Base-by-base conservation (phyloP, 2,329 filamentous ascomycete species). In the Colletotrichum gigasporum region DNA sequence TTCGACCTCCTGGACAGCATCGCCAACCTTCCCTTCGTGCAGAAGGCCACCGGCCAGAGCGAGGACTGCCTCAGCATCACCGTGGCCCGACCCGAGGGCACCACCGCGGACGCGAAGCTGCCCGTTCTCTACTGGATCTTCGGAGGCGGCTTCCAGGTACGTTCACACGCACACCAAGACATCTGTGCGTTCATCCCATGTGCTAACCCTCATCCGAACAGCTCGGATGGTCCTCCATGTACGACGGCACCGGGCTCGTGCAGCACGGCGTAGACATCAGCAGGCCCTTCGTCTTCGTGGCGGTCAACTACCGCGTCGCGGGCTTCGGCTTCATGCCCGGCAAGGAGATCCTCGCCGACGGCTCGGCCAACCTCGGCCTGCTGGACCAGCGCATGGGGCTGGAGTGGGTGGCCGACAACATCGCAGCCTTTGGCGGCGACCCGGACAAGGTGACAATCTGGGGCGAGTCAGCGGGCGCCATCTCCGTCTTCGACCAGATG, bases 371-470 rank as follows among this genome's bases (percentile, higher is more conserved):
- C 65, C 71, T 89, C 2, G 88, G 88, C 2, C 77, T 90, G 2
- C 76, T 85, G 0, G 89, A 91, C 68, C 87, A 90, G 70, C 77
- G 86, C 22, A 75, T 87, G 8, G 87, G 83, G 0, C 74, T 91
- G 16, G 70, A 90, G 64, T 91, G 89, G 89, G 81, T 89, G 0
- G 82, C 85, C 4, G 86, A 89, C 65, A 89, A 91, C 68, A 90
- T 91, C 61, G 83, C 79, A 0, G 78, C 82, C 1, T 92, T 91
- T 72, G 90, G 90, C 2, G 90, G 89, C 2, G 88, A 91, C 69
- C 86, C 88, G 0, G 76, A 78, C 4, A 87, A 86, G 67, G 87
- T 91, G 5, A 90, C 88, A 0, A 86, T 91, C 52, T 90, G 85
- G 84, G 89, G 89, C 4, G 85, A 90, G 71, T 83, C 80, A 0